Evolutionary conservation across 306 rosid genomes (phyloP), one percentile per base, ranked within the genome.

Genomic region (Quercus alba): DNA sequence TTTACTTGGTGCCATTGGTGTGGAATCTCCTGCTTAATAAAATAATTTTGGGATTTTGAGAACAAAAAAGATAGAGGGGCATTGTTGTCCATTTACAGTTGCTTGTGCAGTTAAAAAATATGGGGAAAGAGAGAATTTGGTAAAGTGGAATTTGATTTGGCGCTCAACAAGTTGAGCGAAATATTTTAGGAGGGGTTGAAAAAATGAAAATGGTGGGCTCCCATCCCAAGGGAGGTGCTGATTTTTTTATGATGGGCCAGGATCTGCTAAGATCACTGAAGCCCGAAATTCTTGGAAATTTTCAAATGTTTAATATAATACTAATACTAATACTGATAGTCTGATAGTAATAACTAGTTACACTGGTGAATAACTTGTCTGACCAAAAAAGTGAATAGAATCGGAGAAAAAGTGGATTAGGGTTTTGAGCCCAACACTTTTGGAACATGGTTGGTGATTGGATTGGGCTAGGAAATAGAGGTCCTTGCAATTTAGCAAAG

Each of bases 381-480:
- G 54, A 49, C 54, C 54, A 49, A 49, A 49, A 49, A 49, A 49
- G 54, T 49, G 54, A 0, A 49, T 12, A 10, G 17, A 11, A 3
- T 49, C 1, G 4, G 46, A 2, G 11, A 7, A 38, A 1, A 49
- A 49, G 54, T 49, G 17, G 17, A 3, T 49, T 49, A n/a, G 54
- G 3, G 54, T 13, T 38, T 38, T 38, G 46, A 38, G 90, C 58
- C 84, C 90, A 8, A 87, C 90, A 74, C 90, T 84, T 23, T 86
- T 38, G 46, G 90, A 68, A 86, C 87, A 56, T 86, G 90, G 56
- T 80, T 78, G 11, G 90, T 86, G 57, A 86, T 87, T 1, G 90
- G 90, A 46, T 86, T 86, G 25, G 83, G 44, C 90, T 31, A 84
- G 75, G 75, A 83, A 86, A 11, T 86, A 87, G 7, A 86, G 90